A percentile compares a stretch with the other conserved stretches of the same genome.
Evolutionary conservation across 1,284 basidiomycete species (phyloP).

Genomic region (Chiua sp.): DNA sequence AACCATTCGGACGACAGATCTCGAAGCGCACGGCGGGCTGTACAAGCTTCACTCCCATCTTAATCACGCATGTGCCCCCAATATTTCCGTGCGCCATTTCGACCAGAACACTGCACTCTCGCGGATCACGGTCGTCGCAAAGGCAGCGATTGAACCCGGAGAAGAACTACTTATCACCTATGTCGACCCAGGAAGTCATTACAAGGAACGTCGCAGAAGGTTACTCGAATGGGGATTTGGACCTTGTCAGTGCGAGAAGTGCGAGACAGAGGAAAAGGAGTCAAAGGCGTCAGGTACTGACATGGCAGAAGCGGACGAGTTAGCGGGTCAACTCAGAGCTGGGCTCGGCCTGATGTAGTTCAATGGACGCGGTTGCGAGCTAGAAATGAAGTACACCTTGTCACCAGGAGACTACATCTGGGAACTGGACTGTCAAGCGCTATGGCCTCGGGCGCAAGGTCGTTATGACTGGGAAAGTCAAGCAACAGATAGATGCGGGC

Average conservation of each 20-base stretch:
- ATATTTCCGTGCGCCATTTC: constrained; percentile 74
- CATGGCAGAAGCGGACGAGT: constrained; percentile 36
- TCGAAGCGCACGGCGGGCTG: constrained; percentile 87
- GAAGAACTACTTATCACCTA: constrained; percentile 84
- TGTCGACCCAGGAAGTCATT: constrained; percentile 66
- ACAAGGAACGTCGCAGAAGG: constrained; percentile 59
- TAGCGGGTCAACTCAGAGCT: constrained; percentile 55
- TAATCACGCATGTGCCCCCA: constrained; percentile 85
- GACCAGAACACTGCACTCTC: constrained; percentile 67
- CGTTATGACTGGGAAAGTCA: no score
- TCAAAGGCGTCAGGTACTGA: constrained; percentile 36
- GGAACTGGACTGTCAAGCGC: no score
- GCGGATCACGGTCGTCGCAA: constrained; percentile 76
- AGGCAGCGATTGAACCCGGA: constrained; percentile 64
- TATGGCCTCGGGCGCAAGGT: no score
- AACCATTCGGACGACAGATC: constrained; percentile 51
- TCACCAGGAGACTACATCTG: no score
- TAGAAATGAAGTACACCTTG: no score
- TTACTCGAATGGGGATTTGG: constrained; percentile 82
- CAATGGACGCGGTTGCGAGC: no score
- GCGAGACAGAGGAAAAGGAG: constrained; percentile 59
- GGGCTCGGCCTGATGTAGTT: constrained; percentile 51
- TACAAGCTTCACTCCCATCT: constrained; percentile 88
- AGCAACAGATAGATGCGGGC: no score
- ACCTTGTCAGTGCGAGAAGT: constrained; percentile 67